Evolutionary conservation across 768 basidiomycete genomes (phyloP), one percentile per base, ranked within the genome.

Genomic region (Macrolepiota fuliginosa): DNA sequence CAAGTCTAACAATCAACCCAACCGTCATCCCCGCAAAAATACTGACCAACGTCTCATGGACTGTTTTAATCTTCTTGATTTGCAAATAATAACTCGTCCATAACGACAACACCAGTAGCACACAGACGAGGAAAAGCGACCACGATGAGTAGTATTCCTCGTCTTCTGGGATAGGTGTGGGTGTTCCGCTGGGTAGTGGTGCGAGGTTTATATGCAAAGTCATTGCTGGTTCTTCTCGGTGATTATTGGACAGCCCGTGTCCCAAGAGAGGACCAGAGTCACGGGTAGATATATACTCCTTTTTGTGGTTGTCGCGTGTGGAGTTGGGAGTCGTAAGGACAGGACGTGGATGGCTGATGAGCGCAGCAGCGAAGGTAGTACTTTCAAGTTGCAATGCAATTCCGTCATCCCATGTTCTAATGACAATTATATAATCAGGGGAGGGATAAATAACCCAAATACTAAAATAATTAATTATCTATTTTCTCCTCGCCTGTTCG

Each of bases 61-160:
- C 85, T 17, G 93, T 91, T 59, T 95, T 87, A 77, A 99, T 99
- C 54, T 91, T 84, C 73, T 96, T 94, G 70, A 98, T 93, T 81
- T 98, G 96, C 3, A 99, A 87, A 70, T 98, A 98, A 78, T 99
- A 99, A 27, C 93, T 95, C 22, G 94, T 97, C 85, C 90, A 93
- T 61, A 99, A 84, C 7, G 96, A 97, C 64, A 97, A 80, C 58
- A 98, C 91, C 63, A 99, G 89, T 36, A 99, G 87, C 64, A 93
- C 74, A 79, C 93, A 93, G 67, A 94, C 93, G 56, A 95, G 89
- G 74, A 94, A 92, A 22, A 95, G 84, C n/a, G 92, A 93, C 91
- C 93, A 93, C 35, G 92, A 94, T 13, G 91, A 93, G 74, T 94
- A 94, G 72, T 87, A 91, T 71, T 95, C 93, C 72, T 94, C 92